A percentile compares a stretch with the other conserved stretches of the same genome.
phyloP scores from a whole-genome alignment of 106 monocot species.

The Dioscorea dumetorum region DNA sequence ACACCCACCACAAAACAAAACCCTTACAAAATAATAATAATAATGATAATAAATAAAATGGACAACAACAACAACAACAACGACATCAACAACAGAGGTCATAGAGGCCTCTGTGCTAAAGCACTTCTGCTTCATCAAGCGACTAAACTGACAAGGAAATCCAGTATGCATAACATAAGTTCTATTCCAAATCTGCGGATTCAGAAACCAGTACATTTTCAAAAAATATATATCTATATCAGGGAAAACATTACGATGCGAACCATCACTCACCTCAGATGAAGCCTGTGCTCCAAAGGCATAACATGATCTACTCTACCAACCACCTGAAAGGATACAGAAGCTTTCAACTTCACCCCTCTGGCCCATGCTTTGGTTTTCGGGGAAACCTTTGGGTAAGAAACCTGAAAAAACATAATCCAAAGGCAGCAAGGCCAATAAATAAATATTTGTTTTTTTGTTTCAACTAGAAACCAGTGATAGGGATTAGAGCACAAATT shows the following conservation, averaged over 20 bases:
- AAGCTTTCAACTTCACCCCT: conserved; percentile 4
- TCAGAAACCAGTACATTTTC: no score
- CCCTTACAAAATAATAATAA: no score
- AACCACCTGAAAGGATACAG: conserved; percentile 18
- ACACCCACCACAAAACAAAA: no score
- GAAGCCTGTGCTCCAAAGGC: conserved; percentile 10
- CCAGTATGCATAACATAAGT: neutral
- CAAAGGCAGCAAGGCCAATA: neutral
- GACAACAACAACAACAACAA: no score
- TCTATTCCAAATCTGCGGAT: neutral
- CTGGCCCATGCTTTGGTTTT: conserved; percentile 8
- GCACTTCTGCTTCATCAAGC: neutral
- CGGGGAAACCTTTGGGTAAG: conserved; percentile 4
- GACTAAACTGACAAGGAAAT: neutral
- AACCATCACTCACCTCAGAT: conserved; percentile 13
- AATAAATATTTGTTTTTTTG: neutral
- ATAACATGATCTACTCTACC: conserved; percentile 3
- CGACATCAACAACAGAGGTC: no score
- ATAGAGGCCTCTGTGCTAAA: neutral
- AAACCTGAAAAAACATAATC: conserved; percentile 12
- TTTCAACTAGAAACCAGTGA: neutral
- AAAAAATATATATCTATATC: neutral
- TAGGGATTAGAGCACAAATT: neutral
- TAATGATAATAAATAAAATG: no score
- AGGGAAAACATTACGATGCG: neutral